phyloP scores from a whole-genome alignment of 768 basidiomycete species.

The Strobilomyces dryophilus region DNA sequence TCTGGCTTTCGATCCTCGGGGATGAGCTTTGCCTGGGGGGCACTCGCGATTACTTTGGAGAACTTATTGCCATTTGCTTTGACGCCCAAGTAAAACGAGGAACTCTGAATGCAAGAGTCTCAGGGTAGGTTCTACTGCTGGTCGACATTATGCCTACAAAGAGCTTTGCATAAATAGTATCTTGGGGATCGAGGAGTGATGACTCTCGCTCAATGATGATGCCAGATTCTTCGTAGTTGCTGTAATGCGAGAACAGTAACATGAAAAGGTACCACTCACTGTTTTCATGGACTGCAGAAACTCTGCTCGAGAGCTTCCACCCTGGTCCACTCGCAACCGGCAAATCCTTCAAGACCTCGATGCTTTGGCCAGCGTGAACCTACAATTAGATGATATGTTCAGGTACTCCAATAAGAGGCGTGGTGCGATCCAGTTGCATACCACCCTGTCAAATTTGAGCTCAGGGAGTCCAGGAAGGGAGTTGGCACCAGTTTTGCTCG shows the following conservation, averaged over 20 bases:
- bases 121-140: neutral
- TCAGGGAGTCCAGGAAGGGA: conserved; percentile 64
- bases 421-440: conserved; percentile 31
- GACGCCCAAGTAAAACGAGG: conserved; percentile 67
- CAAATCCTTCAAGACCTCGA: conserved; percentile 75
- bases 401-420: neutral
- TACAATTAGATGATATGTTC: conserved; percentile 21
- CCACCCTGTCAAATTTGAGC: conserved; percentile 66
- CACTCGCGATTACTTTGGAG: conserved; percentile 55
- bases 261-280: conserved; percentile 44
- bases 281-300: conserved; percentile 76
- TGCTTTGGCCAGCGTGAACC: conserved; percentile 78
- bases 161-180: conserved; percentile 56
- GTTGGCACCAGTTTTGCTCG: conserved; percentile 36
- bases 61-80: conserved; percentile 61
- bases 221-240: conserved; percentile 53
- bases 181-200: conserved; percentile 57
- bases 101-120: conserved; percentile 36
- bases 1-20: conserved; percentile 60
- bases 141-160: conserved; percentile 38
- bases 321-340: conserved; percentile 73
- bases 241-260: neutral
- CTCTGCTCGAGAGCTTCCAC: conserved; percentile 67
- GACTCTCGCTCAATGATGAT: conserved; percentile 67
- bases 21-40: conserved; percentile 56